Conservation (phyloP, 2,329 filamentous ascomycete genomes). For the Sclerotinia glacialis region DNA sequence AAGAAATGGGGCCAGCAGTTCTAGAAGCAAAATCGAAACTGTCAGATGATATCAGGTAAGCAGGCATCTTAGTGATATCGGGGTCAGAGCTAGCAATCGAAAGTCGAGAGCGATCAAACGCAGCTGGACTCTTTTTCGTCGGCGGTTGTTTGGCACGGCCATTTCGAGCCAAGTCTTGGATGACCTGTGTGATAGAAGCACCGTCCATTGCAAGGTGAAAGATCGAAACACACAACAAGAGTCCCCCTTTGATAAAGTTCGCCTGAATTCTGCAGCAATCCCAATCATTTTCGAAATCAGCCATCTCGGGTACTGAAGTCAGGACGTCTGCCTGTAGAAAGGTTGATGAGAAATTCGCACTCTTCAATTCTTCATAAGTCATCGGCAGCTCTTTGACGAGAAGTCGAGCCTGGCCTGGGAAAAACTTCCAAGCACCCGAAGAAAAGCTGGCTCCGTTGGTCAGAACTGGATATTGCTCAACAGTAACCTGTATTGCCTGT, state of each 20-base stretch:
- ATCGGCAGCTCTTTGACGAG: not conserved
- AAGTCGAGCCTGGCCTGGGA: not conserved
- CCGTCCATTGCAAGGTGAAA: not conserved
- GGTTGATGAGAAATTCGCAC: not conserved
- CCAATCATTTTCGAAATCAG: not conserved
- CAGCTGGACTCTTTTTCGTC: not conserved
- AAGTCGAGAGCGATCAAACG: not conserved
- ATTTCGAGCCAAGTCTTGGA: not conserved
- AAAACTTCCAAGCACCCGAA: not conserved
- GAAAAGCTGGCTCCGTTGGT: not conserved
- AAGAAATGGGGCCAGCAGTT: not conserved
- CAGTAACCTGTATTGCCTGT: not conserved
- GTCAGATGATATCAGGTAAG: not conserved
- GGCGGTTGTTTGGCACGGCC: not conserved
- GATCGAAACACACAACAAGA: constrained; percentile 5
- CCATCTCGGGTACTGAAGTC: not conserved
- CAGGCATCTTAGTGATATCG: not conserved
- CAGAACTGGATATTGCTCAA: not conserved
- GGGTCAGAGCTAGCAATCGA: not conserved
- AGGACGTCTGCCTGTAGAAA: not conserved
- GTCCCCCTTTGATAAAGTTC: constrained; percentile 3
- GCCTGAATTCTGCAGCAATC: constrained; percentile 8
- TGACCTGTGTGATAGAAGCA: not conserved
- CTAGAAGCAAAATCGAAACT: not conserved
- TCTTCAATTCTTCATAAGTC: not conserved